Base-by-base conservation (phyloP, 768 basidiomycete genomes). In the Phlebiopsis flavidoalba region DNA sequence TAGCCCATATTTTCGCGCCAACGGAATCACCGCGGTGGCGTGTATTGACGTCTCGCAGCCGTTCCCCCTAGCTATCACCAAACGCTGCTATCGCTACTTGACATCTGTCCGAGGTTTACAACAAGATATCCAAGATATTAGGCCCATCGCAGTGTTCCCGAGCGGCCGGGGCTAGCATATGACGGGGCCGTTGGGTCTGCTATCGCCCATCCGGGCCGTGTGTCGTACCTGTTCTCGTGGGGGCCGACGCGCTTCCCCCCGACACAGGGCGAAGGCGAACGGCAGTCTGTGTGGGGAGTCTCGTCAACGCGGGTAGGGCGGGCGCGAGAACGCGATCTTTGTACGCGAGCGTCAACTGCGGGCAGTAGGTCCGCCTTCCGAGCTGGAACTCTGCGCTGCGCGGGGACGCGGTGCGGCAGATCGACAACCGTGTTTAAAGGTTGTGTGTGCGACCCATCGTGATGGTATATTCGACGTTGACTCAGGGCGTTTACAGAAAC, bases 91-190 rank as follows among this genome's bases (percentile, higher is more conserved):
- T 92, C 93, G 36, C 84, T 94, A 26, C 85, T 94, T 57, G 94
- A 95, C 69, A 89, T 95, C 81, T 95, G 45, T 90, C 91, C 17
- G 92, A 94, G 69, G 85, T 92, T 33, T 96, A 95, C 77, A 86
- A 90, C 73, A 93, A 92, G 73, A 88, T 96, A 45, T 83, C 83
- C 8, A 86, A 86, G 68, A 83, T 93, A 55, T 85, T 96, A 22
- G 92, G 92, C 0, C 88, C 92, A 4, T 91, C 91, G 0, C 86
- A 88, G 0, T n/a, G n/a, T 87, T 92, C 68, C 79, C 87, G 6
- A 81, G 83, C 63, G 75, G n/a, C n/a, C 84, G 17, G 85, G 85
- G 58, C 81, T n/a, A 88, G 55, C 87, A 89, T 75, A 89, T 88
- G 84, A 87, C 89, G 62, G 82, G 82, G 2, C 88, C 89, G 14